Percentiles rank a stretch among this genome's conserved stretches.
These are phyloP conservation scores for Nothomitra cinnamomea DNA, from an alignment of 2,329 filamentous ascomycete genomes.

Conservation along the genomic window DNA sequence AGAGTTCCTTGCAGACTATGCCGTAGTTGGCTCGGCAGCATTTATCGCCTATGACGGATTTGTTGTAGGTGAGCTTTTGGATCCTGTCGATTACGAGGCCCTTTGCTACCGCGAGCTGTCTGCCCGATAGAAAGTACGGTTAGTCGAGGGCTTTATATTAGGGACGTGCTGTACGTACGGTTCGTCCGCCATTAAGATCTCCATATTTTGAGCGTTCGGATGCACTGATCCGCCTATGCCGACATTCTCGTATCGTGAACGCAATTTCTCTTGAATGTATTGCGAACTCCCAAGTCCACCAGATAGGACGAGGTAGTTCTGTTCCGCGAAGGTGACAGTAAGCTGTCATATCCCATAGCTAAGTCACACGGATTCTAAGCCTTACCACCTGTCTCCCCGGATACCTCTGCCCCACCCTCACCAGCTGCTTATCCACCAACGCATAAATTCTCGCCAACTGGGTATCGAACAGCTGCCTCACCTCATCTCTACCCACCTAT, in stretches of 20 bases:
- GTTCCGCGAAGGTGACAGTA: conserved; percentile 1
- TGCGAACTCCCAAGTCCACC: conserved; percentile 30
- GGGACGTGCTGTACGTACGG: conserved; percentile 26
- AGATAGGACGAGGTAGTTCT: conserved; percentile 29
- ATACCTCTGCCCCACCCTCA: not conserved
- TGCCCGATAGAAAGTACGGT: conserved; percentile 4
- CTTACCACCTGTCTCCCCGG: not conserved
- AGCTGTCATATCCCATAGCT: too few species aligned
- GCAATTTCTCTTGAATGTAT: conserved; percentile 28
- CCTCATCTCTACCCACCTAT: conserved; percentile 15
- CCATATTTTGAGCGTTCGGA: conserved; percentile 20
- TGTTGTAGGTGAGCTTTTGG: conserved; percentile 16
- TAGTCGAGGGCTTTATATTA: not conserved
- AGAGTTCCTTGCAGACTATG: conserved; percentile 19
- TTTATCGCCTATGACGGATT: conserved; percentile 17
- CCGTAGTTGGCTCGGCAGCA: conserved; percentile 22
- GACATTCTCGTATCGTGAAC: conserved; percentile 20
- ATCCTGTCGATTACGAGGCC: conserved; percentile 20
- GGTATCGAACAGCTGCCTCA: conserved; percentile 27
- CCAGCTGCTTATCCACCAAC: conserved; percentile 12
- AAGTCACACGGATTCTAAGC: not conserved
- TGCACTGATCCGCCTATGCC: conserved; percentile 13
- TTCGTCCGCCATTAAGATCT: conserved; percentile 30
- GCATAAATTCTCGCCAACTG: conserved; percentile 25
- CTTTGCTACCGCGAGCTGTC: conserved; percentile 19